These are phyloP conservation scores for Fragilaria crotonensis DNA, from an alignment of 108 stramenopile genomes.

Conservation along the genomic window DNA sequence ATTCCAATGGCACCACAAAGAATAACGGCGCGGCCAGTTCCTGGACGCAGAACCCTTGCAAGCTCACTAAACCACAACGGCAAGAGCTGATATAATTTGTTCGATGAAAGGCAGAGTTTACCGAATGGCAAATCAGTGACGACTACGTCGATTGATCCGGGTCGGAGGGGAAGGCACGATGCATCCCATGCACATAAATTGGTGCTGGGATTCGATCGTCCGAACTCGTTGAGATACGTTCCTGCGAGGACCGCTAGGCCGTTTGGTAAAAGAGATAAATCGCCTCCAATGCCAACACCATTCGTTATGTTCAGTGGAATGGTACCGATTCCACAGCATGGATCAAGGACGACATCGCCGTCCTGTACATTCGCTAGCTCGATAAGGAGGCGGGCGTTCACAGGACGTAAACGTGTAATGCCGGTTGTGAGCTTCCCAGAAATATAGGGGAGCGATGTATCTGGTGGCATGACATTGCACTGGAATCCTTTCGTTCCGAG, in stretches of 20 bases:
- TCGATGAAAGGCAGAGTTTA: conserved; percentile 37
- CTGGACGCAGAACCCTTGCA: conserved; percentile 37
- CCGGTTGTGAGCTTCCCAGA: conserved; percentile 18
- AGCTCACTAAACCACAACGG: conserved; percentile 44
- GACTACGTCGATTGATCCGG: conserved; percentile 37
- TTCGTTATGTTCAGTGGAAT: conserved; percentile 33
- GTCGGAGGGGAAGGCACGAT: conserved; percentile 39
- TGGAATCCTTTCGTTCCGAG: conserved; percentile 37
- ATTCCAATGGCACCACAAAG: conserved; percentile 33
- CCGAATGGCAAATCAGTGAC: conserved; percentile 71
- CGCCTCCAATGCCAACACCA: conserved; percentile 44
- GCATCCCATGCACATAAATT: conserved; percentile 51
- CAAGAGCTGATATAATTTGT: conserved; percentile 31
- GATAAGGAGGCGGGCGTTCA: conserved; percentile 44
- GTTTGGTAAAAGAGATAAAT: conserved; percentile 27
- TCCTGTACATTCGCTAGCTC: conserved; percentile 28
- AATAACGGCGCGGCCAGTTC: conserved; percentile 35
- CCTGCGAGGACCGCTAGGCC: conserved; percentile 3
- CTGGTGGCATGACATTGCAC: conserved; percentile 34
- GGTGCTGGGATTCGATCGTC: background rate
- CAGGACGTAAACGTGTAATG: conserved; percentile 40
- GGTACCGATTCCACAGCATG: conserved; percentile 64
- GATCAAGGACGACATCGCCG: conserved; percentile 56
- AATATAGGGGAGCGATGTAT: conserved; percentile 35
- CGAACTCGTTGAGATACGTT: conserved; percentile 6